These are phyloP conservation scores for Xylariaceae sp. DNA, from an alignment of 2,329 filamentous ascomycete species.

Conservation along the genomic window DNA sequence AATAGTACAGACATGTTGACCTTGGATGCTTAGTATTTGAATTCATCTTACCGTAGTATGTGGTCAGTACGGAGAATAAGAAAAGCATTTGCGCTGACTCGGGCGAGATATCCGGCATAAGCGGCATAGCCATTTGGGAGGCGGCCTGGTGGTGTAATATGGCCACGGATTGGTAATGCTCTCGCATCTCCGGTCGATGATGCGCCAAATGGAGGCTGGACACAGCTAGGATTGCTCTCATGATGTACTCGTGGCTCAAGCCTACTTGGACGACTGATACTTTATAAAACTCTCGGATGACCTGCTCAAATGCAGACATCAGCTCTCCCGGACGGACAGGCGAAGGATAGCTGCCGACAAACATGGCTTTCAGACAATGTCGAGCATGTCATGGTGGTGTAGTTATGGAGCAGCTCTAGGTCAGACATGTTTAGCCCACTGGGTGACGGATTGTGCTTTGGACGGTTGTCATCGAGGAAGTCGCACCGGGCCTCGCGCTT, in stretches of 20 bases:
- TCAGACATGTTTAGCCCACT: conserved; percentile 40
- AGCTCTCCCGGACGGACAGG: too few relatives aligned
- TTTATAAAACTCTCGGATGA: conserved; percentile 45
- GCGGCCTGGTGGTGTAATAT: conserved; percentile 41
- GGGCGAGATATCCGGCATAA: conserved; percentile 13
- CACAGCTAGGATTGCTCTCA: conserved; percentile 47
- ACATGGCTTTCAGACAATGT: conserved; percentile 44
- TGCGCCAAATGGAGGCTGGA: conserved; percentile 48
- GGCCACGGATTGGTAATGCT: conserved; percentile 43
- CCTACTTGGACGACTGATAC: conserved; percentile 46
- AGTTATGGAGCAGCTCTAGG: conserved; percentile 51
- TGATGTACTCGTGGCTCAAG: conserved; percentile 46
- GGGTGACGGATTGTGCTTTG: neutral
- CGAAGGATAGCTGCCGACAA: too few relatives aligned
- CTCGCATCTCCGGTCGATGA: conserved; percentile 36
- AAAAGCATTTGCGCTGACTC: conserved; percentile 1
- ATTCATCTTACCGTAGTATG: conserved; percentile 25
- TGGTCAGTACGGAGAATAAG: conserved; percentile 25
- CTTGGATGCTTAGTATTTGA: conserved; percentile 16
- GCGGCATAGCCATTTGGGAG: neutral
- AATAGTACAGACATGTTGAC: neutral
- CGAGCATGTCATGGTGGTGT: conserved; percentile 46
- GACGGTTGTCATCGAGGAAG: conserved; percentile 3
- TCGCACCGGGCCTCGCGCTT: conserved; percentile 24
- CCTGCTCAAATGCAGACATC: too few relatives aligned